Conservation (phyloP, 1,139 yeast genomes). For the Yamadazyma pseudoaaseri region DNA sequence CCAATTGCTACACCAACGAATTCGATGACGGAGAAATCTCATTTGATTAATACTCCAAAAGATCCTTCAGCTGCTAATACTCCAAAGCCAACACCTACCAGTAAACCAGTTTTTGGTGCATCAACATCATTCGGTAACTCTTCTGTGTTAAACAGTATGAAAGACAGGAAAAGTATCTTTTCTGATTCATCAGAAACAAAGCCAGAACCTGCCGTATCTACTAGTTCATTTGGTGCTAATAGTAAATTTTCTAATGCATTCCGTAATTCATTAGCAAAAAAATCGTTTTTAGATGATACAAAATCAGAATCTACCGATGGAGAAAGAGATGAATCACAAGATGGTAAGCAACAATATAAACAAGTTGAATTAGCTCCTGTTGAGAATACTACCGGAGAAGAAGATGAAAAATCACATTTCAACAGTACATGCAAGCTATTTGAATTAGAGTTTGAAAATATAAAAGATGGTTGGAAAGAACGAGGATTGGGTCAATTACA, state of each 20-base stretch:
- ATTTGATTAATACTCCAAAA: conserved; percentile 12
- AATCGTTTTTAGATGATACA: conserved; percentile 51
- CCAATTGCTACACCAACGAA: conserved; percentile 22
- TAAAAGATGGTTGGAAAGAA: conserved; percentile 89
- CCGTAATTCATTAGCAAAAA: conserved; percentile 45
- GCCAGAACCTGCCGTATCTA: conserved; percentile 6
- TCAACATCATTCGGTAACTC: conserved; percentile 58
- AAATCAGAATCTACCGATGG: conserved; percentile 5
- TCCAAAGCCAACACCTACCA: conserved; percentile 7
- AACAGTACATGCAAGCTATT: conserved; percentile 78
- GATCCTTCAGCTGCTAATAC: conserved; percentile 8
- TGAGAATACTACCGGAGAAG: conserved; percentile 80
- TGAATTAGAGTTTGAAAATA: conserved; percentile 62
- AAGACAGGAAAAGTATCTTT: conserved; percentile 36
- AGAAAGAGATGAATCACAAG: conserved; percentile 13
- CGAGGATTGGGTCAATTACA: conserved; percentile 88
- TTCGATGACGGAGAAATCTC: conserved; percentile 9
- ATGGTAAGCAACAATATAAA: conserved; percentile 35
- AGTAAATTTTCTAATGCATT: conserved; percentile 61
- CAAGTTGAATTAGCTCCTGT: conserved; percentile 54
- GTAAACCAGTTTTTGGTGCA: conserved; percentile 43
- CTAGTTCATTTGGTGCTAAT: conserved; percentile 56
- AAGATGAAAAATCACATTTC: conserved; percentile 69
- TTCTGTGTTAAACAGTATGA: conserved; percentile 19
- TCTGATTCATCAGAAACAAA: conserved; percentile 15